phyloP scores from a whole-genome alignment of 441 rosid genomes.

The Gossypium davidsonii region DNA sequence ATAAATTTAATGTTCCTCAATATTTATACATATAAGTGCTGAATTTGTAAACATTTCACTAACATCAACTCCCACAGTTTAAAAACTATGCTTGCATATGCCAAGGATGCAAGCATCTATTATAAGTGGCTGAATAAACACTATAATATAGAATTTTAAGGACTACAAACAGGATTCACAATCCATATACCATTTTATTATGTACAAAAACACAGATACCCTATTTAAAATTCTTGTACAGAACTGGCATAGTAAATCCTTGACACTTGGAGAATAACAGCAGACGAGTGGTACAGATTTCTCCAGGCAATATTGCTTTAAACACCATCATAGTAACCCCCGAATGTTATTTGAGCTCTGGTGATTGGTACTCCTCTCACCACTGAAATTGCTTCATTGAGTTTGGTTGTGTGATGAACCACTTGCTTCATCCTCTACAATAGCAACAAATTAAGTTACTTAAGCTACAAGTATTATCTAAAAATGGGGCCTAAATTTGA shows the following conservation, averaged over 20 bases:
- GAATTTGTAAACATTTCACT: constrained; percentile 9
- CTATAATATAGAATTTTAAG: background rate
- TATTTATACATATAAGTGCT: background rate
- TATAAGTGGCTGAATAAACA: background rate
- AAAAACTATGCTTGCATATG: background rate
- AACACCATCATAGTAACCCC: constrained; percentile 64
- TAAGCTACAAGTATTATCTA: background rate
- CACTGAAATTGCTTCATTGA: constrained; percentile 65
- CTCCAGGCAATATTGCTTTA: constrained; percentile 19
- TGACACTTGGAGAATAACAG: background rate
- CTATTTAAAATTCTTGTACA: background rate
- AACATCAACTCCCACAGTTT: background rate
- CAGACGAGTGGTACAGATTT: background rate
- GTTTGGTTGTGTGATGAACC: constrained; percentile 53
- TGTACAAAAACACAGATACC: constrained; percentile 16
- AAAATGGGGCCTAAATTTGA: background rate
- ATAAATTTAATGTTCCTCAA: too few relatives aligned
- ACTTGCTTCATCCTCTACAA: constrained; percentile 63
- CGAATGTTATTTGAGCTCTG: constrained; percentile 66
- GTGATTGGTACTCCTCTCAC: constrained; percentile 58
- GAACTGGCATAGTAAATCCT: background rate
- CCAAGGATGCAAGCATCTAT: background rate
- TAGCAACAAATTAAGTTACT: constrained; percentile 4
- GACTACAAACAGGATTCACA: constrained; percentile 11
- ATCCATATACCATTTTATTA: constrained; percentile 1